Evolutionary conservation across 2,329 filamentous ascomycete genomes (phyloP).

Genomic region (Fusarium pseudocircinatum): DNA sequence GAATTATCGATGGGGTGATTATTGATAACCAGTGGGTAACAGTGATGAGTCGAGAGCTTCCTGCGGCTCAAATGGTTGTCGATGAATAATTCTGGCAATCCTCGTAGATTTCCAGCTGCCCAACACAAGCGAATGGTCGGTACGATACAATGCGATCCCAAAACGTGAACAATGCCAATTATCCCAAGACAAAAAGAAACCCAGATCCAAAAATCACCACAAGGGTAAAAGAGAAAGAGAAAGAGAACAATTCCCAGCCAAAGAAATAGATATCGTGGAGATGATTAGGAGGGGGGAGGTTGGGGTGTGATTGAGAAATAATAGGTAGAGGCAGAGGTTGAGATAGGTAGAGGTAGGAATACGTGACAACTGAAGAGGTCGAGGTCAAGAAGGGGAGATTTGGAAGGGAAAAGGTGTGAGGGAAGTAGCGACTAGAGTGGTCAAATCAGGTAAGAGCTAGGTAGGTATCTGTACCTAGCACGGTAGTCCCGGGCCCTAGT

Average conservation of each 20-base stretch:
- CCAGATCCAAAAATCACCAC: slow-evolving; percentile 30
- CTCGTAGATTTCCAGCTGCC: slow-evolving; percentile 9
- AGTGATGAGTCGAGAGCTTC: slow-evolving; percentile 17
- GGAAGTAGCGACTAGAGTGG: slow-evolving; percentile 28
- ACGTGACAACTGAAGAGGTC: slow-evolving; percentile 26
- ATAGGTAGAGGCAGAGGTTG: neutral
- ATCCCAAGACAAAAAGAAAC: slow-evolving; percentile 31
- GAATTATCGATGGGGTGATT: neutral
- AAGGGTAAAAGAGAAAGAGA: slow-evolving; percentile 5
- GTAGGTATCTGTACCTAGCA: slow-evolving; percentile 40
- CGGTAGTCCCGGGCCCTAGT: slow-evolving; percentile 35
- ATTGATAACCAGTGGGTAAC: neutral
- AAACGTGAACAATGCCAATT: slow-evolving; percentile 25
- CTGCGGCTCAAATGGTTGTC: slow-evolving; percentile 22
- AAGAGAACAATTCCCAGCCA: slow-evolving; percentile 18
- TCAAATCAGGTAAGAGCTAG: slow-evolving; percentile 35
- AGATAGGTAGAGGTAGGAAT: slow-evolving; percentile 18
- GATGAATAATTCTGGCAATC: slow-evolving; percentile 7
- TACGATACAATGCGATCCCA: slow-evolving; percentile 10
- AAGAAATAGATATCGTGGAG: slow-evolving; percentile 20
- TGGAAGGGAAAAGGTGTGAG: slow-evolving; percentile 18
- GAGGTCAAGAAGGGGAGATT: slow-evolving; percentile 34
- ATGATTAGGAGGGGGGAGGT: slow-evolving; percentile 25
- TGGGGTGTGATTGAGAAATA: slow-evolving; percentile 34
- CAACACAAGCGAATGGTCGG: slow-evolving; percentile 15